Evolutionary conservation across 805 yeast species (phyloP).

Genomic region (Jamesozyma jinghongensis): DNA sequence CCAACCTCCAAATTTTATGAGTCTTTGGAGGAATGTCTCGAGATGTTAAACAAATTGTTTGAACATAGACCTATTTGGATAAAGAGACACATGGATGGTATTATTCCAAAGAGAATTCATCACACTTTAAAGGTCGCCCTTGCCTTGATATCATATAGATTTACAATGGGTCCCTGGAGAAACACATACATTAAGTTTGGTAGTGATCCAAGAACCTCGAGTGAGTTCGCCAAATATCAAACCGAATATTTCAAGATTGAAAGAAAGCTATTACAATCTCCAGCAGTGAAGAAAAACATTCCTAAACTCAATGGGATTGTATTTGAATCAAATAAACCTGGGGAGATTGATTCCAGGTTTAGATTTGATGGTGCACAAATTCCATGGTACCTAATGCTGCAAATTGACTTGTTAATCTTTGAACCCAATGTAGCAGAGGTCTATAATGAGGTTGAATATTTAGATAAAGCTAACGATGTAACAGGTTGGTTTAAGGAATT

Average conservation of each 20-base stretch:
- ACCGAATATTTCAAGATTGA: slow-evolving; percentile 64
- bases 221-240: slow-evolving; percentile 56
- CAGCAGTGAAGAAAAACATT: slow-evolving; percentile 23
- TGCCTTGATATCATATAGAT: slow-evolving; percentile 75
- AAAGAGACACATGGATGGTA: slow-evolving; percentile 54
- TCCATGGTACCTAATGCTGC: slow-evolving; percentile 65
- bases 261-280: slow-evolving; percentile 20
- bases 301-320: slow-evolving; percentile 26
- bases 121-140: slow-evolving; percentile 59
- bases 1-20: slow-evolving; percentile 27
- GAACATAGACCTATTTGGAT: slow-evolving; percentile 77
- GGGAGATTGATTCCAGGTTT: slow-evolving; percentile 38
- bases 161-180: slow-evolving; percentile 91
- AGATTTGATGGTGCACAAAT: slow-evolving; percentile 62
- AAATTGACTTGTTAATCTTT: slow-evolving; percentile 70
- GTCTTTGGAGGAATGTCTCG: slow-evolving; percentile 24
- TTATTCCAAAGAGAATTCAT: slow-evolving; percentile 38
- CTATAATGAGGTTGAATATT: slow-evolving; percentile 40
- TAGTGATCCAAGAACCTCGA: slow-evolving; percentile 57
- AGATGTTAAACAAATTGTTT: slow-evolving; percentile 39
- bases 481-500: slow-evolving; percentile 70
- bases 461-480: slow-evolving; percentile 34
- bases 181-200: slow-evolving; percentile 75
- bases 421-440: slow-evolving; percentile 44
- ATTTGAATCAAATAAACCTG: slow-evolving; percentile 28